phyloP scores from a whole-genome alignment of 345 rosid species.

The Brassica rapa region DNA sequence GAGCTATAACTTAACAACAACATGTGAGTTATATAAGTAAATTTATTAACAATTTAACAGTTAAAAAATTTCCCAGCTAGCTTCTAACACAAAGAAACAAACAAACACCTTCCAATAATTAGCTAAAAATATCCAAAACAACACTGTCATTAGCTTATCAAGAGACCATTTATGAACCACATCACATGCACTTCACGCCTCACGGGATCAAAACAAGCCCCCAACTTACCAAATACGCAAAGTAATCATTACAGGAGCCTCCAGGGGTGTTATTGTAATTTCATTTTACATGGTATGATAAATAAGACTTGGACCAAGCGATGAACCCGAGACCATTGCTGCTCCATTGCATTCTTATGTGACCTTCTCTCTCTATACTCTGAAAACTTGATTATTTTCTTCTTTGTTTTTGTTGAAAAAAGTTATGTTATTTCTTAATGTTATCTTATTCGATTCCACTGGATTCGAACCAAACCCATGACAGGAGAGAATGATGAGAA shows the following conservation, averaged over 20 bases:
- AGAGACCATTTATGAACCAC: neutral
- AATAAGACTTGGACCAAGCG: slow-evolving; percentile 35
- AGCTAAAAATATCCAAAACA: neutral
- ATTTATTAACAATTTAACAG: neutral
- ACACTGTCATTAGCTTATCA: neutral
- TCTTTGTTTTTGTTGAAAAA: neutral
- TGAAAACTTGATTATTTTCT: neutral
- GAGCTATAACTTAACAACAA: slow-evolving; percentile 2
- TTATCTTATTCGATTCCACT: slow-evolving; percentile 12
- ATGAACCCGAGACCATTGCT: slow-evolving; percentile 50
- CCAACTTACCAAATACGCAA: slow-evolving; percentile 21
- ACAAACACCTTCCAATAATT: neutral
- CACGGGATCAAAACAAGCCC: slow-evolving; percentile 18
- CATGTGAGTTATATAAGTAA: neutral
- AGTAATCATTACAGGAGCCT: slow-evolving; percentile 7
- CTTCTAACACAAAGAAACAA: neutral
- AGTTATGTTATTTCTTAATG: slow-evolving; percentile 1
- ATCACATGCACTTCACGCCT: neutral
- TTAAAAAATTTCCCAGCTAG: neutral
- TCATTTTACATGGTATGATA: too few species aligned
- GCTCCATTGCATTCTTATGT: slow-evolving; percentile 45
- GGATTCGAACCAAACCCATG: slow-evolving; percentile 43
- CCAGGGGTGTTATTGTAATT: slow-evolving; percentile 37
- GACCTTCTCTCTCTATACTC: slow-evolving; percentile 28
- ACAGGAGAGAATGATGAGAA: slow-evolving; percentile 35